A percentile compares a stretch with the other conserved stretches of the same genome.
Conservation (phyloP, 139 green algal genomes). For the Picochlorum sp. region DNA sequence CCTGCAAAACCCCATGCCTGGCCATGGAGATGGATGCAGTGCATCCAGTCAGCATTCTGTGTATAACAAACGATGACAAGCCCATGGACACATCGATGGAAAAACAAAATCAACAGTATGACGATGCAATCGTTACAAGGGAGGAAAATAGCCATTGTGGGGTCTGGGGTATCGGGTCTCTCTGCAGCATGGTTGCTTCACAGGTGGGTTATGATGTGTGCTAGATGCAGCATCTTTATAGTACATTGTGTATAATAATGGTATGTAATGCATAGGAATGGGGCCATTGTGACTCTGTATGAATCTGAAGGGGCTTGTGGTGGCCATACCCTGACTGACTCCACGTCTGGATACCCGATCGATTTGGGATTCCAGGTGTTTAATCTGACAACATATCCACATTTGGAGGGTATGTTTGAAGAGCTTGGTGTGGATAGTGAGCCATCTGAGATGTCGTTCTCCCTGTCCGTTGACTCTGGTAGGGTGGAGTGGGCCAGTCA, state of each 20-base stretch:
- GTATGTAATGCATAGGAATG: conserved; percentile 39
- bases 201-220: conserved; percentile 28
- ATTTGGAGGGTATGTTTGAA: conserved; percentile 87
- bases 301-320: conserved; percentile 70
- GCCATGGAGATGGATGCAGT: no score
- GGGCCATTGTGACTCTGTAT: conserved; percentile 70
- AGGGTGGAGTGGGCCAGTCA: conserved; percentile 82
- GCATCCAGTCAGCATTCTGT: no score
- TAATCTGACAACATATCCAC: conserved; percentile 92
- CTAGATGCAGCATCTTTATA: background rate
- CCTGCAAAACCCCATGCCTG: no score
- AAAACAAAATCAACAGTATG: background rate
- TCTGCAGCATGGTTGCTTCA: conserved; percentile 73
- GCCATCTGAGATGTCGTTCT: conserved; percentile 90
- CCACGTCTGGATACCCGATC: conserved; percentile 46
- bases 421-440: conserved; percentile 77
- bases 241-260: background rate
- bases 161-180: conserved; percentile 75
- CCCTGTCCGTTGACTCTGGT: conserved; percentile 68
- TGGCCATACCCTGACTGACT: conserved; percentile 85
- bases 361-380: conserved; percentile 95
- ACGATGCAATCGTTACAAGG: background rate
- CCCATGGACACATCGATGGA: no score
- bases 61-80: no score
- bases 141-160: conserved; percentile 67